Evolutionary conservation across 768 basidiomycete genomes (phyloP).

Genomic region (Cystobasidium tubakii): DNA sequence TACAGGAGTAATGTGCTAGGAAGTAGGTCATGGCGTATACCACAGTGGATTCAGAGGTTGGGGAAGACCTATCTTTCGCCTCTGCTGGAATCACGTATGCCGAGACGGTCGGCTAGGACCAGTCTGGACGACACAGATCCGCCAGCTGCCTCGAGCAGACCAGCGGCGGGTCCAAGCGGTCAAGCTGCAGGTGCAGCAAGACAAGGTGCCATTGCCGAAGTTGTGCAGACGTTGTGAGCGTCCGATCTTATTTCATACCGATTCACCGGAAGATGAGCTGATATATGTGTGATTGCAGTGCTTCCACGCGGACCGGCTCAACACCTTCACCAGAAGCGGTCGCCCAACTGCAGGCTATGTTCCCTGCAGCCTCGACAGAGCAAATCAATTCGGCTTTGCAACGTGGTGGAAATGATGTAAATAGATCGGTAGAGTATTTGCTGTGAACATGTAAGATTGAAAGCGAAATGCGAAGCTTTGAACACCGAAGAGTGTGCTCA

Average conservation of each 20-base stretch:
- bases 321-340: slow-evolving; percentile 25
- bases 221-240: slow-evolving; percentile 29
- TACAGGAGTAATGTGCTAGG: slow-evolving; percentile 27
- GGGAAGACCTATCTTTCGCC: neutral
- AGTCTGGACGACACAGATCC: slow-evolving; percentile 22
- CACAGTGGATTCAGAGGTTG: neutral
- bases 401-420: slow-evolving; percentile 30
- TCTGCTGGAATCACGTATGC: slow-evolving; percentile 15
- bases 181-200: neutral
- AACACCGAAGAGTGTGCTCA: too few species aligned
- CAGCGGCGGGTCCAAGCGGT: neutral
- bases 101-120: slow-evolving; percentile 33
- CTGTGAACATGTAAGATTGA: neutral
- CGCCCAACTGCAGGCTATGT: slow-evolving; percentile 36
- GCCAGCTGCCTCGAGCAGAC: neutral
- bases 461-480: too few species aligned
- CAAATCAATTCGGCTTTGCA: slow-evolving; percentile 29
- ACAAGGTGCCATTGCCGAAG: slow-evolving; percentile 19
- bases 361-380: slow-evolving; percentile 11
- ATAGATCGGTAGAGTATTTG: slow-evolving; percentile 27
- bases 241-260: neutral
- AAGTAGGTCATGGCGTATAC: slow-evolving; percentile 8
- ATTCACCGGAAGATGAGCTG: too few species aligned
- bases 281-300: slow-evolving; percentile 10
- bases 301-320: neutral